Percentiles rank a stretch among this genome's conserved stretches.
These are phyloP conservation scores for Rhododendron henanense DNA, from an alignment of 148 eudicot species.

Conservation along the genomic window DNA sequence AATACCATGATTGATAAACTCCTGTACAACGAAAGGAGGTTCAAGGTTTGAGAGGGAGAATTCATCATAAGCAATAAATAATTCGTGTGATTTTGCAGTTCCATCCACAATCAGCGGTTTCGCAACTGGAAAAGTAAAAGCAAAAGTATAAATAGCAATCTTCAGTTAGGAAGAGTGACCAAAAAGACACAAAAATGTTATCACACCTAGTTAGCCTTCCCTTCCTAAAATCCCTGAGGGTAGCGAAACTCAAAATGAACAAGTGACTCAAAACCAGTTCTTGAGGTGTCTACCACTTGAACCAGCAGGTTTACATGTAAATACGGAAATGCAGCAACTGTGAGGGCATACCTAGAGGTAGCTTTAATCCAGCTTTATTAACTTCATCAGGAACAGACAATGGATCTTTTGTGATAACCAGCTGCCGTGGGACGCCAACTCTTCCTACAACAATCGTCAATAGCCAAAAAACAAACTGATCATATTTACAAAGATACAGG, in stretches of 20 bases:
- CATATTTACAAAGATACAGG: not conserved
- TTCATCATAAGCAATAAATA: conserved; percentile 60
- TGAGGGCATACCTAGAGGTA: conserved; percentile 50
- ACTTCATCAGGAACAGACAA: conserved; percentile 52
- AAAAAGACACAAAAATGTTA: not conserved
- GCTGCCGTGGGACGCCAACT: conserved; percentile 63
- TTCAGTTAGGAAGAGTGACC: not conserved
- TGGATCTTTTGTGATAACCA: conserved; percentile 57
- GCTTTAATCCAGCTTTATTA: conserved; percentile 53
- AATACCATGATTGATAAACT: conserved; percentile 65
- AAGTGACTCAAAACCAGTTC: not conserved
- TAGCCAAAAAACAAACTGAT: conserved; percentile 5
- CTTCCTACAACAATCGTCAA: conserved; percentile 34
- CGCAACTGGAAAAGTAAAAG: conserved; percentile 34
- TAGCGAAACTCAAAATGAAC: not conserved
- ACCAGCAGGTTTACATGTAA: not conserved
- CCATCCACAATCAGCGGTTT: conserved; percentile 69
- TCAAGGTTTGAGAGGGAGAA: conserved; percentile 54
- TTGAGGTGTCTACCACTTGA: not conserved
- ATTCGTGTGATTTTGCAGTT: conserved; percentile 67
- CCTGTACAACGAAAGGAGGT: conserved; percentile 68
- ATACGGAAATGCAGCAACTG: not conserved
- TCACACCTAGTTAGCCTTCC: not conserved
- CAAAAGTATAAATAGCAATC: not conserved
- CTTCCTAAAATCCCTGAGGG: not conserved